These are phyloP conservation scores for Termitomyces bulborhizus DNA, from an alignment of 768 basidiomycete genomes.

Conservation along the genomic window DNA sequence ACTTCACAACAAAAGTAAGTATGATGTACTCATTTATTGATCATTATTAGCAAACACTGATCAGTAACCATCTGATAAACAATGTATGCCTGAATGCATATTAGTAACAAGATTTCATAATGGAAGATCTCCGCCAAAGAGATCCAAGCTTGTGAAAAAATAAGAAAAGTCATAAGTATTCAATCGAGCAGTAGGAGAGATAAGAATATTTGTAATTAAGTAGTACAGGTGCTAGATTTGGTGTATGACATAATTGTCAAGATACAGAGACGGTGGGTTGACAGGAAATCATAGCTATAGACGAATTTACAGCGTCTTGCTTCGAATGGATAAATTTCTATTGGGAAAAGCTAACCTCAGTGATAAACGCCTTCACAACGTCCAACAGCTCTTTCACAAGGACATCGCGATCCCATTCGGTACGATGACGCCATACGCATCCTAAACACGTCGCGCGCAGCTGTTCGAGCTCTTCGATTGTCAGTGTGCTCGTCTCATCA, in stretches of 20 bases:
- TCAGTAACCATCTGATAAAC: too few relatives aligned
- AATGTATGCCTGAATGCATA: too few relatives aligned
- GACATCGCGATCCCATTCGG: constrained; percentile 75
- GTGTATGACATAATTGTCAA: not conserved
- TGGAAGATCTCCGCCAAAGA: too few relatives aligned
- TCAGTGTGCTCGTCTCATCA: constrained; percentile 52
- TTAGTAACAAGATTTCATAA: too few relatives aligned
- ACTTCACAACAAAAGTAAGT: too few relatives aligned
- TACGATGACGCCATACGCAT: constrained; percentile 74
- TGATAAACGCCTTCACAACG: constrained; percentile 58
- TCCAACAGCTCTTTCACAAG: constrained; percentile 55
- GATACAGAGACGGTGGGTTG: not conserved
- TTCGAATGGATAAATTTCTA: not conserved
- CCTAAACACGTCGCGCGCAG: constrained; percentile 79
- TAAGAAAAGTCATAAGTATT: too few relatives aligned
- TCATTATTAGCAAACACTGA: too few relatives aligned
- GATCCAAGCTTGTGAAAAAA: too few relatives aligned
- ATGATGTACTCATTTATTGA: too few relatives aligned
- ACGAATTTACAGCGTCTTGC: not conserved
- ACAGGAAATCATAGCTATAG: not conserved
- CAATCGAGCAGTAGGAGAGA: not conserved
- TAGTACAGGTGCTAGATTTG: not conserved
- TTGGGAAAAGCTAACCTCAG: constrained; percentile 40
- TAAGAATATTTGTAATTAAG: constrained; percentile 3
- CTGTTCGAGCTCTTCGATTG: constrained; percentile 90